Conservation (phyloP, 2,329 filamentous ascomycete genomes). For the Paecilomyces niveus region DNA sequence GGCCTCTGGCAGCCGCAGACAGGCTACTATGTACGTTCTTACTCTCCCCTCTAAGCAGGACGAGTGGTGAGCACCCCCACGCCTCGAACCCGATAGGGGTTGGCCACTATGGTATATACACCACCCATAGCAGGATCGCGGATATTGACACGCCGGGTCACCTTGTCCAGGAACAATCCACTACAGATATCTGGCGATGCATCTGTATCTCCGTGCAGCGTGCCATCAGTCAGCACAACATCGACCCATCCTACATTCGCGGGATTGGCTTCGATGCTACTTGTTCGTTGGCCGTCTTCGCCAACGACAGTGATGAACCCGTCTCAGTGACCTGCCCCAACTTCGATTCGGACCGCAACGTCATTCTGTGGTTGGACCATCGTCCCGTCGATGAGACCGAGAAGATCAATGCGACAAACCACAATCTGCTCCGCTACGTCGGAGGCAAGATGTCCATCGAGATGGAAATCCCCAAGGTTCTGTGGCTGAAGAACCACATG, state of each 20-base stretch:
- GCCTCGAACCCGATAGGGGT: too few species aligned
- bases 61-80: too few species aligned
- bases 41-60: neutral
- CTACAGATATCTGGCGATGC: conserved; percentile 90
- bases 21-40: conserved; percentile 62
- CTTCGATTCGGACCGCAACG: conserved; percentile 85
- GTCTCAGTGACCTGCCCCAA: conserved; percentile 82
- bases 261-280: conserved; percentile 97
- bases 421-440: conserved; percentile 91
- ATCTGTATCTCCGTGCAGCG: conserved; percentile 84
- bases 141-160: neutral
- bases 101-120: too few species aligned
- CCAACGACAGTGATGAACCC: conserved; percentile 81
- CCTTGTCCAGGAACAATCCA: conserved; percentile 79
- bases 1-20: conserved; percentile 71
- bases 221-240: conserved; percentile 72
- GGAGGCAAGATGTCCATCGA: conserved; percentile 98
- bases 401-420: conserved; percentile 84
- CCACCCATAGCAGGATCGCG: neutral
- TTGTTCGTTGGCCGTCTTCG: conserved; percentile 92
- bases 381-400: conserved; percentile 83
- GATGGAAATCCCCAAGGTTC: conserved; percentile 98
- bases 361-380: conserved; percentile 97
- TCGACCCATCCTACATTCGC: conserved; percentile 67
- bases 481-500: conserved; percentile 99